phyloP scores from a whole-genome alignment of 306 rosid species.

The Acacia acuminata region DNA sequence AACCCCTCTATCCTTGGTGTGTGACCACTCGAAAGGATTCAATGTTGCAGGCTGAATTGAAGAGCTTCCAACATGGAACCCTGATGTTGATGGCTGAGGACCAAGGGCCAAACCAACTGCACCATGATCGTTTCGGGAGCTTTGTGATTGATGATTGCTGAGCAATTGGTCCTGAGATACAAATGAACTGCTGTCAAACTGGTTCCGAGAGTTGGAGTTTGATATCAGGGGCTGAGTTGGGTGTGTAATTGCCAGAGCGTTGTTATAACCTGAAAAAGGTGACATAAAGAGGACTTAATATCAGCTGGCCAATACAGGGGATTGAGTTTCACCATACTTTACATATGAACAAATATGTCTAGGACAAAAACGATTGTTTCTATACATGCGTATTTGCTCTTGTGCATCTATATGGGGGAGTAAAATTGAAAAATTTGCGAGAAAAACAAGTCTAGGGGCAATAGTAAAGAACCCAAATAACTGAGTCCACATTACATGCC shows the following conservation, averaged over 20 bases:
- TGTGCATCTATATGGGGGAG: background rate
- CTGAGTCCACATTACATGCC: too few species aligned
- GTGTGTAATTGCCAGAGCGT: slow-evolving; percentile 52
- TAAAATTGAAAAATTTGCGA: background rate
- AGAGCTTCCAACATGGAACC: slow-evolving; percentile 57
- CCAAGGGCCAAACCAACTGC: slow-evolving; percentile 84
- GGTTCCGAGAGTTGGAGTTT: slow-evolving; percentile 62
- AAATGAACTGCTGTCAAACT: slow-evolving; percentile 54
- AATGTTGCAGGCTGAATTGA: slow-evolving; percentile 53
- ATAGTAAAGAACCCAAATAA: slow-evolving; percentile 4
- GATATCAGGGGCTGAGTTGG: slow-evolving; percentile 51
- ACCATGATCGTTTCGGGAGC: slow-evolving; percentile 46
- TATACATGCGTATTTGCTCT: background rate
- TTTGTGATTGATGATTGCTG: slow-evolving; percentile 54
- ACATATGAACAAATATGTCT: slow-evolving; percentile 11
- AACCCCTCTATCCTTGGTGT: slow-evolving; percentile 71
- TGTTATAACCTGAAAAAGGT: slow-evolving; percentile 62
- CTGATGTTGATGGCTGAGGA: slow-evolving; percentile 73
- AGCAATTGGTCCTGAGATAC: slow-evolving; percentile 59
- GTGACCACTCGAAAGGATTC: slow-evolving; percentile 86
- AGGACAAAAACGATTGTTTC: background rate
- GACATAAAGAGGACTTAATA: slow-evolving; percentile 1
- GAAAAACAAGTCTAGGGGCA: background rate
- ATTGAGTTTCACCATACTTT: background rate
- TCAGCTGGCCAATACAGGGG: background rate